Percentiles rank a stretch among this genome's conserved stretches.
These are phyloP conservation scores for Naganishia sp. DNA, from an alignment of 1,284 basidiomycete species.

Conservation along the genomic window DNA sequence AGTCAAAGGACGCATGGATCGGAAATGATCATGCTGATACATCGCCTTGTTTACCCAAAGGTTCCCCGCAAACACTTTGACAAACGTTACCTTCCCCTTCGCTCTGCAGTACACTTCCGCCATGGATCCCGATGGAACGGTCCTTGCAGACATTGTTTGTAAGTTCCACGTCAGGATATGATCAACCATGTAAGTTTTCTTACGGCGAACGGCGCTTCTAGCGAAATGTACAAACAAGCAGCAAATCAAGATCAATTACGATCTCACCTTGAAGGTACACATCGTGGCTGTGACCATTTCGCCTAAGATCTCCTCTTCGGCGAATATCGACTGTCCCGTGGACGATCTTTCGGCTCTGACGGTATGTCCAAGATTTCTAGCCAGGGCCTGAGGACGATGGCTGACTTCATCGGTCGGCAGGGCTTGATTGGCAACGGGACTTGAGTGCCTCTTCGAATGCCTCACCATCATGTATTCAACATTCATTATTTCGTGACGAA, in stretches of 20 bases:
- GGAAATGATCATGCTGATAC: background rate
- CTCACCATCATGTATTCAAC: too few species aligned
- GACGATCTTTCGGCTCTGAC: constrained; percentile 50
- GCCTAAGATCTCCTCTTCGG: constrained; percentile 66
- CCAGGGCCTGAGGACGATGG: background rate
- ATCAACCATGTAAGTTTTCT: background rate
- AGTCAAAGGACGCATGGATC: background rate
- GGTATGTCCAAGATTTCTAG: constrained; percentile 43
- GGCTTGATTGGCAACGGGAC: constrained; percentile 14
- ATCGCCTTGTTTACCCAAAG: background rate
- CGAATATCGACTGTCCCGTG: constrained; percentile 69
- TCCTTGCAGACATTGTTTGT: constrained; percentile 62
- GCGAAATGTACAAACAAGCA: constrained; percentile 66
- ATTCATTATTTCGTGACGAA: too few species aligned
- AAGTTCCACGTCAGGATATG: constrained; percentile 25
- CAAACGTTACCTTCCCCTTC: constrained; percentile 80
- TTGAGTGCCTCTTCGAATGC: background rate
- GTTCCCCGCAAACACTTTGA: constrained; percentile 66
- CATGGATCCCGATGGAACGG: constrained; percentile 61
- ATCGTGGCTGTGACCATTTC: constrained; percentile 69
- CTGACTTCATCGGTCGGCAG: background rate
- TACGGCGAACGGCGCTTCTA: constrained; percentile 38
- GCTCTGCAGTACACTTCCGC: constrained; percentile 67
- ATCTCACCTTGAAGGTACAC: constrained; percentile 49
- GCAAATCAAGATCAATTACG: constrained; percentile 70